These are phyloP conservation scores for Stephania yunnanensis DNA, from an alignment of 164 flowering plant genomes.

Conservation along the genomic window DNA sequence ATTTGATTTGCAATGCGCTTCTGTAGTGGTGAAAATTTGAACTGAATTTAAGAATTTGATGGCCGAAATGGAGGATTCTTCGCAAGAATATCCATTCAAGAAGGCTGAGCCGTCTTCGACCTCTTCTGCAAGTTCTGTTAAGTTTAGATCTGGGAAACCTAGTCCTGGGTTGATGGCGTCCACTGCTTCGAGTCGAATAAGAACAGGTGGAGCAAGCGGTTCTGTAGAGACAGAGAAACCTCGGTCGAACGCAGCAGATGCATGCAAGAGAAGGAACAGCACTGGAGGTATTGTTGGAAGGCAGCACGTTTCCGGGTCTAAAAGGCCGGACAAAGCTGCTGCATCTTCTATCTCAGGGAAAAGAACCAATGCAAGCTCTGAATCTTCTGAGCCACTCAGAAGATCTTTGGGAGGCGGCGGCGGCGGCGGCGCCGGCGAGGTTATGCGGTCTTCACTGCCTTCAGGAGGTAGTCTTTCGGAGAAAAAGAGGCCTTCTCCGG, in stretches of 20 bases:
- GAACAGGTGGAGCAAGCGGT: constrained; percentile 16
- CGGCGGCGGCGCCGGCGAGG: constrained; percentile 25
- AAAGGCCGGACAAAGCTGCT: constrained; percentile 16
- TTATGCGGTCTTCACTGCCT: constrained; percentile 45
- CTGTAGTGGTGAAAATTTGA: background rate
- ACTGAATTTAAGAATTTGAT: background rate
- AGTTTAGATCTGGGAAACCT: constrained; percentile 10
- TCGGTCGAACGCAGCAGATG: constrained; percentile 26
- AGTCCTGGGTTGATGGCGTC: background rate
- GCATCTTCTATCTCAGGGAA: constrained; percentile 21
- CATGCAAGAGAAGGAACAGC: constrained; percentile 64
- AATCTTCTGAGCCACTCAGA: constrained; percentile 37
- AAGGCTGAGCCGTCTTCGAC: constrained; percentile 13
- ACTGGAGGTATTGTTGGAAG: constrained; percentile 71
- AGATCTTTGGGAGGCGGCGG: constrained; percentile 50
- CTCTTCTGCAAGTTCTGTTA: constrained; percentile 20
- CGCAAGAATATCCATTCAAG: constrained; percentile 14
- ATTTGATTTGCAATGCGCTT: background rate
- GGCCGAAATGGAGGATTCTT: constrained; percentile 19
- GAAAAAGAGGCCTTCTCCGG: constrained; percentile 40
- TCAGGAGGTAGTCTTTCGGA: constrained; percentile 35
- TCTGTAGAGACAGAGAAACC: constrained; percentile 15
- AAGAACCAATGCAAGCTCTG: constrained; percentile 17
- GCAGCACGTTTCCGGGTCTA: constrained; percentile 22
- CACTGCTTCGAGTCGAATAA: constrained; percentile 12